Conservation (phyloP, 1,284 basidiomycete species). For the Macrocybe sp. region DNA sequence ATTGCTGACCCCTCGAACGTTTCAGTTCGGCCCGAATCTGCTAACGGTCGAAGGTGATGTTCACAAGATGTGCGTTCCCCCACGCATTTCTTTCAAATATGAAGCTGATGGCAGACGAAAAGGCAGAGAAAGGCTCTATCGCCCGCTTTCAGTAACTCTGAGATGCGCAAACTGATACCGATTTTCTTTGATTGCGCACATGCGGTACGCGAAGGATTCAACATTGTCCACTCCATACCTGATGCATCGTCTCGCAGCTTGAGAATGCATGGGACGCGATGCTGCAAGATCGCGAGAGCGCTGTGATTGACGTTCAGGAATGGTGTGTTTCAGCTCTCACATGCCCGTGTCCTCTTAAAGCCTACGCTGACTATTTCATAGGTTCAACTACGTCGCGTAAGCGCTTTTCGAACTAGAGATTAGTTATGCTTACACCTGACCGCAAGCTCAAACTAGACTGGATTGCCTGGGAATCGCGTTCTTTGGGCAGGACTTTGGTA, state of each 20-base stretch:
- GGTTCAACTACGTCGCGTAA: slow-evolving; percentile 49
- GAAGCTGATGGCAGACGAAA: not conserved
- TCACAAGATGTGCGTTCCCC: not conserved
- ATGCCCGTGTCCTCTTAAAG: not conserved
- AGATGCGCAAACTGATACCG: not conserved
- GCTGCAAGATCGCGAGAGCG: not conserved
- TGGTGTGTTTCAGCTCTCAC: not conserved
- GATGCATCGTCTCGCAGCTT: not conserved
- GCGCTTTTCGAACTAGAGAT: slow-evolving; percentile 9
- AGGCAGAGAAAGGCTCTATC: not conserved
- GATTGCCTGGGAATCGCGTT: slow-evolving; percentile 17
- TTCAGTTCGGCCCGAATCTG: not conserved
- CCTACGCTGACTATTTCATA: slow-evolving; percentile 6
- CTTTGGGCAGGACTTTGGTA: slow-evolving; percentile 15
- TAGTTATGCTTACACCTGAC: not conserved
- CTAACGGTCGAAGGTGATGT: not conserved
- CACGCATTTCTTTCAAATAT: not conserved
- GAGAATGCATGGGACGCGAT: not conserved
- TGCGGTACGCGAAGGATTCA: not conserved
- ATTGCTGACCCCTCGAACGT: not conserved
- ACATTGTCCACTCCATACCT: not conserved
- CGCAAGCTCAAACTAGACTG: slow-evolving; percentile 8
- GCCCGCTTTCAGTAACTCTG: not conserved
- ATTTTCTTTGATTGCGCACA: not conserved
- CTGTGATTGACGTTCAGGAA: not conserved